phyloP scores from a whole-genome alignment of 192 early-diverging fungal genomes.

The Mortierella claussenii region DNA sequence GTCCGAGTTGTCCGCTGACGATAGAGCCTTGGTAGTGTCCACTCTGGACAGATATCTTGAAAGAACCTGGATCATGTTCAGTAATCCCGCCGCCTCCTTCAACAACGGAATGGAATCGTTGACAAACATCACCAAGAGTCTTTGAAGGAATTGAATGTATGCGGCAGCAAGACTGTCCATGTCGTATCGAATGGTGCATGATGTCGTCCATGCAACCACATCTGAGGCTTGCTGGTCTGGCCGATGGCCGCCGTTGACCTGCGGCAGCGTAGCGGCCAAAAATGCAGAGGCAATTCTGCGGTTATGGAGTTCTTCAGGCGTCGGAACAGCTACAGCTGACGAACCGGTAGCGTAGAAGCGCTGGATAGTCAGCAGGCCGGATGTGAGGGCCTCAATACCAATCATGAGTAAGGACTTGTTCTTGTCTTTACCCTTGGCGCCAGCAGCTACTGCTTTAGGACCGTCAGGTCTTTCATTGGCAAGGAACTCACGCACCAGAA shows the following conservation, averaged over 20 bases:
- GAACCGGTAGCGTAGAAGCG: constrained; percentile 20
- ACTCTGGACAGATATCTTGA: constrained; percentile 26
- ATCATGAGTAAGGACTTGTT: constrained; percentile 46
- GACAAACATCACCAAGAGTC: constrained; percentile 45
- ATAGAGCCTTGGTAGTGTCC: background rate
- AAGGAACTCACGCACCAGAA: constrained; percentile 39
- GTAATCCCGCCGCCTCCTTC: constrained; percentile 56
- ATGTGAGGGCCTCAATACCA: constrained; percentile 45
- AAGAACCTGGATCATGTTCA: constrained; percentile 55
- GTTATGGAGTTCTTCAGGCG: background rate
- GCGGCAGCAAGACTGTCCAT: constrained; percentile 41
- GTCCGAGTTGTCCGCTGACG: background rate
- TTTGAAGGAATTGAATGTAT: constrained; percentile 38
- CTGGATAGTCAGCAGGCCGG: constrained; percentile 30
- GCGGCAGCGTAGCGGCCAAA: constrained; percentile 34
- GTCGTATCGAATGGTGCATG: constrained; percentile 25
- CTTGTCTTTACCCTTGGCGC: constrained; percentile 48
- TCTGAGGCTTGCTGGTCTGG: constrained; percentile 26
- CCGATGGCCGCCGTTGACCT: constrained; percentile 39
- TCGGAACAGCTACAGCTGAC: background rate
- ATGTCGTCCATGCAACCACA: constrained; percentile 48
- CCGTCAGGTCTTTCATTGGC: constrained; percentile 28
- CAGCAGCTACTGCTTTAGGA: constrained; percentile 42
- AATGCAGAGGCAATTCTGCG: constrained; percentile 28
- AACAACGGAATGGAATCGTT: constrained; percentile 53